Base-by-base conservation (phyloP, 2,329 filamentous ascomycete species). In the Parafenestella ontariensis region DNA sequence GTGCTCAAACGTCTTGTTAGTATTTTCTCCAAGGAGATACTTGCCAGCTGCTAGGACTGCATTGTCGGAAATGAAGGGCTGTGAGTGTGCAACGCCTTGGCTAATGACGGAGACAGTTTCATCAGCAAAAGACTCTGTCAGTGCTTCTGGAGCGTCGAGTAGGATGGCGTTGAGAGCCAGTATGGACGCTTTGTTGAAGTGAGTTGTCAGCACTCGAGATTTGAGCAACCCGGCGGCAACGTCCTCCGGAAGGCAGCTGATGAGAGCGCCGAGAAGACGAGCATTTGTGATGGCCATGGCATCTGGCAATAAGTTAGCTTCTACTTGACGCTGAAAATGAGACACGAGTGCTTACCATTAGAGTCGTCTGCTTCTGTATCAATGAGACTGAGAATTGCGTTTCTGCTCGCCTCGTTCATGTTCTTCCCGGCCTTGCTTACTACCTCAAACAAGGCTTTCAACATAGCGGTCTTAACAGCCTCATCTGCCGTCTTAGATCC, bases 361-460 rank as follows among this genome's bases (percentile, higher is more conserved):
- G 83, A 83, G 62, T 91, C 90, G 56, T 91, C 90, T 3, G 84
- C 80, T 57, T 96, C 92, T 64, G 87, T 87, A 74, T 98, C 95
- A 69, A 99, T 97, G 44, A 99, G 82, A 39, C 86, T 85, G 44
- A 99, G 81, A 23, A 99, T 92, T n/a, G 93, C 88, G 56, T 87
- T 85, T 50, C 93, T 88, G 43, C 94, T 97, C 20, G 88, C 81
- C 68, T 98, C 95, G 66, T 91, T 93, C 95, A 99, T 99, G 77
- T 94, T 97, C 53, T 84, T 83, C 49, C 95, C 95, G 17, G 93
- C 94, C 77, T 96, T 96, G 81, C 91, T 94, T 56, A 99, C 89
- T 26, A 99, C 95, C 72, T 98, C 94, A 72, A 96, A 97, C 41
- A 99, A 79, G 3, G 95, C 95, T 81, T 96, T 96, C 68, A 99